Base-by-base conservation (phyloP, 495 filamentous ascomycete species). In the Aspergillus asperescens region DNA sequence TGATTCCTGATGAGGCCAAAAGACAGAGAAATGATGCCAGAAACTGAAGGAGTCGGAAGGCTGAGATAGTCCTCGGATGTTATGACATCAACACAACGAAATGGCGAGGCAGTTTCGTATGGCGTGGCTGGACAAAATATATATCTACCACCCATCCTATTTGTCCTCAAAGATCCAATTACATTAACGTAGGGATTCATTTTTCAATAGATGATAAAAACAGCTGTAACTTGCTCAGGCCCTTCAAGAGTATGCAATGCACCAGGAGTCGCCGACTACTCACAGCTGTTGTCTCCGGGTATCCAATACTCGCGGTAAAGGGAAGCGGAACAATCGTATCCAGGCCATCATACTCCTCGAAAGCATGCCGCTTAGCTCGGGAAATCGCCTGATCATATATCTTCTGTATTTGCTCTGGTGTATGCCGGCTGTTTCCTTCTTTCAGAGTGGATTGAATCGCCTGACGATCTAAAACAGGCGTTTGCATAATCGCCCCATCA, bases 401-500 rank as follows among this genome's bases (percentile, higher is more conserved):
- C 13, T 44, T 53, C 31, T 54, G 50, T 9, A 65, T 61, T 41
- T 62, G 56, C 7, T 51, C 48, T 5, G 60, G 52, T 8, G 54
- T 54, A 19, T 62, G 62, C 6, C 55, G 54, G 1, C 58, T 57
- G 20, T 59, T 61, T 16, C 61, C 65, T 47, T 52, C 47, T 22
- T 44, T 59, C 50, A 62, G 48, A 5, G 64, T 55, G 56, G 67
- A 65, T 15, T 60, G 50, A 20, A 89, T 62, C 0, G 79, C 81
- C 61, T 91, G 86, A 24, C 89, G 77, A 62, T 94, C 89, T 31
- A 78, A 85, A 9, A 87, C 81, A 7, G 83, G 79, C 0, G 83
- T 89, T 58, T 94, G 89, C 48, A 94, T 69, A 24, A 95, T 83
- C 20, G 79, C 82, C 12, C 86, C 89, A 50, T 91, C 81, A 13